Evolutionary conservation across 2,329 filamentous ascomycete species (phyloP).

Genomic region (Rutstroemia sp.): DNA sequence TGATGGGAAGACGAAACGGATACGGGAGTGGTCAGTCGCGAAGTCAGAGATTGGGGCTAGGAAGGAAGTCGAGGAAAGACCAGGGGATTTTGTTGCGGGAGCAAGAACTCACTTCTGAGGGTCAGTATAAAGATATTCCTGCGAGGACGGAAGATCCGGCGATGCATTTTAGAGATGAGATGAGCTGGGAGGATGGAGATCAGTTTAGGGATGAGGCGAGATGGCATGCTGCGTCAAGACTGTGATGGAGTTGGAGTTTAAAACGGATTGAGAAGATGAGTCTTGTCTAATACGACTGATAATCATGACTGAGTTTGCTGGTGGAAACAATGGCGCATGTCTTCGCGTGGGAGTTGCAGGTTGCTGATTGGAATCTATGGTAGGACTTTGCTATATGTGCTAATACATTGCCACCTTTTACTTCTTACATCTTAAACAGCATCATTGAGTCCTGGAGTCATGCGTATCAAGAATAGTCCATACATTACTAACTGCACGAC

Average conservation of each 20-base stretch:
- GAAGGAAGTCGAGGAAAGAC: conserved; percentile 13
- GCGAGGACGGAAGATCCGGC: background rate
- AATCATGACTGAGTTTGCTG: no score
- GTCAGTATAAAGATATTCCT: conserved; percentile 20
- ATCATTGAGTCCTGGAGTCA: no score
- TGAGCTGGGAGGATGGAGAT: background rate
- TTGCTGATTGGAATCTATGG: no score
- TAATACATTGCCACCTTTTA: no score
- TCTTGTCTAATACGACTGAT: no score
- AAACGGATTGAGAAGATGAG: no score
- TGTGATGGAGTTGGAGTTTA: background rate
- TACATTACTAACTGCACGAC: no score
- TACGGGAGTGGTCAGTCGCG: conserved; percentile 26
- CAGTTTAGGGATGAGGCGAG: background rate
- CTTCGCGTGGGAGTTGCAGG: no score
- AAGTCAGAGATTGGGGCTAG: conserved; percentile 23
- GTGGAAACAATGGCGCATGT: no score
- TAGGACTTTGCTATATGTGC: no score
- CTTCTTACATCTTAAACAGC: no score
- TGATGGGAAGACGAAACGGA: conserved; percentile 25
- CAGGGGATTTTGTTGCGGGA: conserved; percentile 20
- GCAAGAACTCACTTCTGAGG: conserved; percentile 17
- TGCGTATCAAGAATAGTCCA: no score
- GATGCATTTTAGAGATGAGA: conserved; percentile 9
- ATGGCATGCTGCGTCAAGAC: background rate